Evolutionary conservation across 345 rosid species (phyloP), one percentile per base, ranked within the genome.

Genomic region (Psidium guajava): DNA sequence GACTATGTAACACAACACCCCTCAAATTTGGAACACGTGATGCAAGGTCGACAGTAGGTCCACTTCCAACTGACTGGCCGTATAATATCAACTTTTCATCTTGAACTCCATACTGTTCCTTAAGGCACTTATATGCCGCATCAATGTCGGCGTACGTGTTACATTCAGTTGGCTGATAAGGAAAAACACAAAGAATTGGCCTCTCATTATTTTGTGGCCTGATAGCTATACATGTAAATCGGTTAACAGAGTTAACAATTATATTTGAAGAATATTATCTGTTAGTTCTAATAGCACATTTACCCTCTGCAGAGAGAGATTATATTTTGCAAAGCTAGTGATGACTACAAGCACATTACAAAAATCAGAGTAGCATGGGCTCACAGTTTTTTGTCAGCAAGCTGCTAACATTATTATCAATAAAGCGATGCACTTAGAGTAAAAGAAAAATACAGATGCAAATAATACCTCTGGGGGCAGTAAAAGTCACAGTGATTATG

Each of bases 21-120:
- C 98, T 93, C 88, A 97, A 90, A 89, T 93, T 92, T 86, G 97
- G 91, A 94, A 94, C 86, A 13, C 96, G 98, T 0, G 98, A 95
- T 83, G 98, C 98, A 1, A 97, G 95, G 90, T 97, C 99, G 86
- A 96, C 90, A 6, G 99, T 97, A 1, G 98, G 99, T 85, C 99
- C 99, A 86, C 98, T 95, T 82, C 99, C 99, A 84, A 97, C n/a
- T 85, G 99, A 97, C 88, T 97, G 99, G 44, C 99, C 99, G 77
- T 95, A 97, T 83, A 95, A 87, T 88, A 97, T 97, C 85, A 95
- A 86, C 85, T 95, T 94, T 75, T 97, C 99, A 87, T 97, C 98
- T 88, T 92, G 92, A 28, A 97, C 92, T 42, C 96, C 98, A 86
- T 94, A 97, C 54, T 91, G 93, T 80, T 97, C 99, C 89, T 87